A percentile compares a stretch with the other conserved stretches of the same genome.
These are phyloP conservation scores for Sporothrix mexicana DNA, from an alignment of 2,329 filamentous ascomycete genomes.

Conservation along the genomic window DNA sequence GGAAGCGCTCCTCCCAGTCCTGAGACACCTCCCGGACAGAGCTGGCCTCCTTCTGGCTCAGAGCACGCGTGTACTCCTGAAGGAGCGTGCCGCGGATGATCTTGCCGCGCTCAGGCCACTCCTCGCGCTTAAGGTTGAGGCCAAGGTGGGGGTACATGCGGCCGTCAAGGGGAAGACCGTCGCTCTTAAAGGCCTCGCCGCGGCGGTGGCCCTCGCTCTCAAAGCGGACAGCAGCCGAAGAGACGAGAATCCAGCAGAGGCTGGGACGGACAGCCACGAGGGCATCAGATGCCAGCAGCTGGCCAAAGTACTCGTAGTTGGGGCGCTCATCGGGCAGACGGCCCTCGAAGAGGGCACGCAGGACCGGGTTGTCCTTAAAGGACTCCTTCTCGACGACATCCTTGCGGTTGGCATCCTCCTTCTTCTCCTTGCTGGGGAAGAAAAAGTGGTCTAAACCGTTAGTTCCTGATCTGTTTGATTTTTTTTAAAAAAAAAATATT, in stretches of 20 bases:
- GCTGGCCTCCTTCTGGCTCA: conserved; percentile 62
- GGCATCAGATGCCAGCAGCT: conserved; percentile 60
- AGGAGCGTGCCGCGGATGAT: conserved; percentile 58
- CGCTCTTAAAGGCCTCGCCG: conserved; percentile 48
- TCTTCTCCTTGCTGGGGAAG: conserved; percentile 61
- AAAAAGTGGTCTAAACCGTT: conserved; percentile 57
- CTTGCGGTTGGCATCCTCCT: conserved; percentile 51
- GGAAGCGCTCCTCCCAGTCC: conserved; percentile 65
- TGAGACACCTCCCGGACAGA: conserved; percentile 59
- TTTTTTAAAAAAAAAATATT: no score
- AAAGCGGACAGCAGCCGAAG: conserved; percentile 58
- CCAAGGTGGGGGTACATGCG: conserved; percentile 62
- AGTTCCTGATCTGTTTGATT: not conserved
- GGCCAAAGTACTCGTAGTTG: conserved; percentile 67
- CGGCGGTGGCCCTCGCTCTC: conserved; percentile 51
- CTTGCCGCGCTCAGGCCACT: conserved; percentile 51
- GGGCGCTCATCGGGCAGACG: conserved; percentile 63
- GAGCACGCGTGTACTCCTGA: conserved; percentile 63
- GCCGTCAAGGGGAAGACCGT: conserved; percentile 52
- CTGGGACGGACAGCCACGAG: conserved; percentile 61
- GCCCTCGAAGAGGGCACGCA: conserved; percentile 64
- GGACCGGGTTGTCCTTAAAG: conserved; percentile 69
- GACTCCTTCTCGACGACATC: conserved; percentile 55
- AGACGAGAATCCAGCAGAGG: conserved; percentile 65
- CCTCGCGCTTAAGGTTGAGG: conserved; percentile 59